Evolutionary conservation across 306 rosid species (phyloP), one percentile per base, ranked within the genome.

Genomic region (Comarum palustre): DNA sequence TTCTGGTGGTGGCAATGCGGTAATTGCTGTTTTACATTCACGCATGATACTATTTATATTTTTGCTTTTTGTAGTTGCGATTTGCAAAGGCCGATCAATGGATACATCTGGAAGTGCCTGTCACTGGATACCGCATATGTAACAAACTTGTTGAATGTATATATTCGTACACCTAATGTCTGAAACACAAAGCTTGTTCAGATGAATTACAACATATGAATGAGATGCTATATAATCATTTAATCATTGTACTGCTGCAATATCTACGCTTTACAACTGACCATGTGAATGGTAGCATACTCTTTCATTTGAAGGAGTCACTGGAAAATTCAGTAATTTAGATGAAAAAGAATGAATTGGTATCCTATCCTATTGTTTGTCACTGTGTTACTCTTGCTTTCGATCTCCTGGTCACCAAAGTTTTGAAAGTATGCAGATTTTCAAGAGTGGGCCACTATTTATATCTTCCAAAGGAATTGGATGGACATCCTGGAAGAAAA

Each of bases 401-500:
- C 1, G 15, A 54, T 47, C 22, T 48, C 38, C 19, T 2, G 31
- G 70, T 38, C 27, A 48, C 25, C 27, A 19, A 46, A 22, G 29
- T 42, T 16, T 16, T 60, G 77, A 25, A 75, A 75, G 14, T 41
- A 71, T 83, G 84, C 86, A 95, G 99, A 74, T 91, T 84, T 87
- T 90, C 89, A 95, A 92, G 87, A 90, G 93, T 32, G 97, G 99
- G n/a, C 93, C 96, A 22, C 91, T 95, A 72, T 90, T 91, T 74
- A 69, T 95, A 86, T 90, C 99, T 78, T 91, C 97, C 69, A 91
- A 88, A 90, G 97, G 97, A 75, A 91, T 95, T 84, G 99, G 99
- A 69, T 91, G 97, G 99, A 95, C 99, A 62, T 95, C 97, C 14
- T 95, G 99, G 99, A 95, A 95, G 88, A 95, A 91, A 82, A 91